Percentiles rank a stretch among this genome's conserved stretches.
Evolutionary conservation across 2,329 filamentous ascomycete genomes (phyloP).

Genomic region (Akanthomyces dipterigenus): DNA sequence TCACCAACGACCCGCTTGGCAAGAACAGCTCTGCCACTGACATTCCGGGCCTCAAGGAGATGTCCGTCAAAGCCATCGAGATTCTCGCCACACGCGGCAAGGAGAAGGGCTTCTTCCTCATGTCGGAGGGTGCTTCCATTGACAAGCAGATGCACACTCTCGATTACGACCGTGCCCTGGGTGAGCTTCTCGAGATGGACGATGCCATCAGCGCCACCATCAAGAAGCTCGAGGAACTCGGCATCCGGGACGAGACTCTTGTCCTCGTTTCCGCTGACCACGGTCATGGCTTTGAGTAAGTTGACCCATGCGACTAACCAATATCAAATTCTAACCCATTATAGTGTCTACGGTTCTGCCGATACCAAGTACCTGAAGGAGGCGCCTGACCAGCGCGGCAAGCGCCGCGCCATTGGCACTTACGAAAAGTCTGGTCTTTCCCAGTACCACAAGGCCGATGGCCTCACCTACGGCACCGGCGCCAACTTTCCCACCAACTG

Average conservation of each 20-base stretch:
- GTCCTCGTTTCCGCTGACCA: constrained; percentile 81
- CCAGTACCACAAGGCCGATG: constrained; percentile 59
- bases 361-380: constrained; percentile 71
- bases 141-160: constrained; percentile 87
- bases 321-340: constrained; percentile 8
- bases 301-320: neutral
- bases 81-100: constrained; percentile 62
- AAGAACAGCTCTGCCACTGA: constrained; percentile 58
- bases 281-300: constrained; percentile 74
- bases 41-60: constrained; percentile 78
- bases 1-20: constrained; percentile 64
- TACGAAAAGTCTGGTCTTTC: constrained; percentile 69
- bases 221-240: constrained; percentile 58
- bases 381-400: constrained; percentile 59
- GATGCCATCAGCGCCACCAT: constrained; percentile 74
- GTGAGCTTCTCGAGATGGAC: constrained; percentile 78
- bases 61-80: constrained; percentile 82
- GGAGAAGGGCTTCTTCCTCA: constrained; percentile 75
- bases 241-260: constrained; percentile 66
- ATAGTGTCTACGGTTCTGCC: constrained; percentile 65
- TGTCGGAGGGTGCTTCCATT: constrained; percentile 78
- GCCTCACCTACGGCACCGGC: constrained; percentile 64
- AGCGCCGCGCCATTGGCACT: constrained; percentile 67
- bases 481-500: constrained; percentile 76
- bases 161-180: constrained; percentile 80